Percentiles rank a stretch among this genome's conserved stretches.
These are phyloP conservation scores for Paraphaeosphaeria sporulosa DNA, from an alignment of 2,329 filamentous ascomycete genomes.

Conservation along the genomic window DNA sequence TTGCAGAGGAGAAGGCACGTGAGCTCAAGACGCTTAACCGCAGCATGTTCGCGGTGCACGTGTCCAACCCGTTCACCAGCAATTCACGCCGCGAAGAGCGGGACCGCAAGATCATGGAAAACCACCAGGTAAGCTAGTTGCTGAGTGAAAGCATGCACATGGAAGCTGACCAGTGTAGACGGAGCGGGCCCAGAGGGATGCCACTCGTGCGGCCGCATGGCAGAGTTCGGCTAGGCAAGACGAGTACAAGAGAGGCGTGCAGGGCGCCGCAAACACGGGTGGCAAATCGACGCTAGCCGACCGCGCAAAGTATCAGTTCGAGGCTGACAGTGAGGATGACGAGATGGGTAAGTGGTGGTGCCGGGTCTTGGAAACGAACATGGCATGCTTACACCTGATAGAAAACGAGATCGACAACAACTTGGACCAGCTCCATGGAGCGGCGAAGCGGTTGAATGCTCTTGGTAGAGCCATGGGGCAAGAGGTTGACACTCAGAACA, in stretches of 20 bases:
- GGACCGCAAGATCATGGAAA: conserved; percentile 69
- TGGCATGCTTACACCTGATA: conserved; percentile 42
- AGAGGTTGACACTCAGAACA: conserved; percentile 80
- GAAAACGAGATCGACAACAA: conserved; percentile 51
- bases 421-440: conserved; percentile 63
- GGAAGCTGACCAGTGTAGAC: conserved; percentile 16
- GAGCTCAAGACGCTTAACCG: conserved; percentile 86
- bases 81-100: conserved; percentile 55
- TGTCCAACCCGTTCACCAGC: conserved; percentile 69
- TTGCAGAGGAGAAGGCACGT: conserved; percentile 80
- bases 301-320: conserved; percentile 46
- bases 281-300: conserved; percentile 39
- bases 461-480: conserved; percentile 76
- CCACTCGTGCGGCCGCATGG: conserved; percentile 62
- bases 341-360: conserved; percentile 59
- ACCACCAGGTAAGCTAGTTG: conserved; percentile 53
- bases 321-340: conserved; percentile 56
- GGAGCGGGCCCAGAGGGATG: conserved; percentile 65
- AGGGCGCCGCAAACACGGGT: conserved; percentile 20
- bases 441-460: conserved; percentile 74
- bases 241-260: conserved; percentile 25
- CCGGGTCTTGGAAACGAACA: conserved; percentile 30
- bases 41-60: conserved; percentile 84
- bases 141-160: too few relatives aligned
- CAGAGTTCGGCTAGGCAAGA: conserved; percentile 39